Evolutionary conservation across 768 basidiomycete species (phyloP), one percentile per base, ranked within the genome.

Genomic region (Hygrophoropsis aurantiaca): DNA sequence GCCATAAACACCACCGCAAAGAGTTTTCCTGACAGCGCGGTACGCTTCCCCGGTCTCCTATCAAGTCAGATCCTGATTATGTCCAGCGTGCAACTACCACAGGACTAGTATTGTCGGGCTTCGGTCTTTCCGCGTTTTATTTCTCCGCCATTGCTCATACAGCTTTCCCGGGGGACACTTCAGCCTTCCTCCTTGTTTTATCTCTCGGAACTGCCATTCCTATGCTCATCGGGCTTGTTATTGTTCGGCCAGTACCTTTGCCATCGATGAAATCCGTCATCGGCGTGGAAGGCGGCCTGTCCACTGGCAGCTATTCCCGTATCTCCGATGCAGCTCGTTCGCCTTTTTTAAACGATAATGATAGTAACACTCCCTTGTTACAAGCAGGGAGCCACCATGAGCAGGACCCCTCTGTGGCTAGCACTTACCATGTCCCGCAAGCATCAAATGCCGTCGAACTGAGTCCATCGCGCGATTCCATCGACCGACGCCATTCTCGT

Each of bases 91-190:
- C 85, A 10, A 82, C 82, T 0, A 79, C 82, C 8, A 90, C 87
- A 0, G 85, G 86, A 2, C 61, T 91, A 8, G 91, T 94, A 26
- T 66, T 93, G 16, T 90, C 90, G 0, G 93, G 90, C 25, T 93
- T 90, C 52, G 93, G 94, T 0, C 79, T 97, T 13, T 93, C 90
- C 0, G 94, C 94, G 0, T 95, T 95, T 72, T 73, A 89, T 52
- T 97, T 94, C 67, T 88, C 90, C 11, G 77, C 82, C 1, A 67
- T 94, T 30, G 82, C 90, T 0, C 84, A 85, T 46, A 58, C 78
- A 0, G 62, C 84, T 35, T 94, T 83, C 57, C 82, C 87, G 0
- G 91, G 89, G 0, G 76, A 93, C 56, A 89, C 87, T 0, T 86
- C 85, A 1, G 77, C 82, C 1, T 87, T 95, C 57, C 67, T 97